A percentile compares a stretch with the other conserved stretches of the same genome.
phyloP scores from a whole-genome alignment of 208 protist genomes.

The Phytomonas francai region DNA sequence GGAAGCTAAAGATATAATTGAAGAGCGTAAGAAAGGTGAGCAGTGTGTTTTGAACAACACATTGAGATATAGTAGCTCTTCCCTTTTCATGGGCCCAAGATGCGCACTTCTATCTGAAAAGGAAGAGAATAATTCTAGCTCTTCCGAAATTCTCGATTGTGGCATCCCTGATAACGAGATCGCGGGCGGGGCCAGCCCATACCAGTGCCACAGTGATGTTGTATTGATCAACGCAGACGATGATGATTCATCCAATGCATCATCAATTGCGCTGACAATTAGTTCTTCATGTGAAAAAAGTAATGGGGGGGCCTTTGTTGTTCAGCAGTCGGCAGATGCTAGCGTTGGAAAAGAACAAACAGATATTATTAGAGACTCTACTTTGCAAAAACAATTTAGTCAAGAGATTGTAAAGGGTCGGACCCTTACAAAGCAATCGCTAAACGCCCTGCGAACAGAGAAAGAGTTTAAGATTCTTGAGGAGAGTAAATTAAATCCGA shows the following conservation, averaged over 20 bases:
- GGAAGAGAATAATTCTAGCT: neutral
- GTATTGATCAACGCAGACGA: neutral
- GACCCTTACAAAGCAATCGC: neutral
- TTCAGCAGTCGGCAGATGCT: neutral
- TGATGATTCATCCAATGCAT: neutral
- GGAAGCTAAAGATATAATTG: slow-evolving; percentile 35
- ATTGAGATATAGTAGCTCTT: slow-evolving; percentile 49
- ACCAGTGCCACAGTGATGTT: neutral
- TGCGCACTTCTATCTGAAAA: slow-evolving; percentile 5
- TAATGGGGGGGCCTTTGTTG: neutral
- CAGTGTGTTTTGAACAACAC: slow-evolving; percentile 40
- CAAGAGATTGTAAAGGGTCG: neutral
- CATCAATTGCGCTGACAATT: neutral
- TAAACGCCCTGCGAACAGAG: neutral
- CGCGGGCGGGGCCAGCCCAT: neutral
- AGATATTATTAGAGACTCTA: neutral
- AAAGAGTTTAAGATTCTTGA: neutral
- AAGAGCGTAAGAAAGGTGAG: slow-evolving; percentile 30
- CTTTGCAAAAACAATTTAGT: neutral
- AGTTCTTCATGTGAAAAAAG: neutral
- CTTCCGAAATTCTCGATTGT: neutral
- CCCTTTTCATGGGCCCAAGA: slow-evolving; percentile 79
- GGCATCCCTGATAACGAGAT: neutral
- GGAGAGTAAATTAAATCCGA: neutral
- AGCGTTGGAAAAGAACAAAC: neutral